A percentile compares a stretch with the other conserved stretches of the same genome.
Evolutionary conservation across 805 yeast species (phyloP).

Genomic region (Wickerhamomyces bisporus): DNA sequence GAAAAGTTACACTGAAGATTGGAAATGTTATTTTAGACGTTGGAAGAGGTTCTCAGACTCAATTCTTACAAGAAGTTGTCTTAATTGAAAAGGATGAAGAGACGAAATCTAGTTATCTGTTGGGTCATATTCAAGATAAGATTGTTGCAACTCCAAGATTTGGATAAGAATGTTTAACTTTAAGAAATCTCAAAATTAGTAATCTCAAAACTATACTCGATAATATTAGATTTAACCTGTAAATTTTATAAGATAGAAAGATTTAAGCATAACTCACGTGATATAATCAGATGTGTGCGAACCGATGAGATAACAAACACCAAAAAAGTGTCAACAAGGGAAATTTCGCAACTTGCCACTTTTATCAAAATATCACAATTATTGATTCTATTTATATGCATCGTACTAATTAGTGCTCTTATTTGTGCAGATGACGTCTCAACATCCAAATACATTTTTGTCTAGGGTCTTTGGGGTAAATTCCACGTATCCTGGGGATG

Average conservation of each 20-base stretch:
- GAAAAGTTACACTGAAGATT: constrained; percentile 67
- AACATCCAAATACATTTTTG: constrained; percentile 45
- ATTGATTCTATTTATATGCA: not conserved
- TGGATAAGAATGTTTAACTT: too few relatives aligned
- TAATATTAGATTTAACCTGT: too few relatives aligned
- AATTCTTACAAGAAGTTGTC: constrained; percentile 70
- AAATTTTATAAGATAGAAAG: too few relatives aligned
- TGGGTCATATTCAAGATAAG: constrained; percentile 55
- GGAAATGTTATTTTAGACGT: constrained; percentile 70
- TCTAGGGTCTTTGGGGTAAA: constrained; percentile 56
- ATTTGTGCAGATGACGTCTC: constrained; percentile 10
- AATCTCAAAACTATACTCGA: too few relatives aligned
- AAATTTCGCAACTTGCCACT: not conserved
- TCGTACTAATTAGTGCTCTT: too few relatives aligned
- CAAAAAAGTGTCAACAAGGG: not conserved
- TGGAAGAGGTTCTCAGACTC: constrained; percentile 61
- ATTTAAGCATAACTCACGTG: not conserved
- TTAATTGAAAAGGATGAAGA: constrained; percentile 37
- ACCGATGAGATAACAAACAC: not conserved
- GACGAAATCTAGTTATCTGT: constrained; percentile 35
- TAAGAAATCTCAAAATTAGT: too few relatives aligned
- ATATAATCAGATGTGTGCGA: not conserved
- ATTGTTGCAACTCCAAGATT: constrained; percentile 54
- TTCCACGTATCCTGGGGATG: constrained; percentile 23
- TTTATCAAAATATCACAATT: not conserved